phyloP scores from a whole-genome alignment of 345 rosid genomes.

The Euclidium syriacum region DNA sequence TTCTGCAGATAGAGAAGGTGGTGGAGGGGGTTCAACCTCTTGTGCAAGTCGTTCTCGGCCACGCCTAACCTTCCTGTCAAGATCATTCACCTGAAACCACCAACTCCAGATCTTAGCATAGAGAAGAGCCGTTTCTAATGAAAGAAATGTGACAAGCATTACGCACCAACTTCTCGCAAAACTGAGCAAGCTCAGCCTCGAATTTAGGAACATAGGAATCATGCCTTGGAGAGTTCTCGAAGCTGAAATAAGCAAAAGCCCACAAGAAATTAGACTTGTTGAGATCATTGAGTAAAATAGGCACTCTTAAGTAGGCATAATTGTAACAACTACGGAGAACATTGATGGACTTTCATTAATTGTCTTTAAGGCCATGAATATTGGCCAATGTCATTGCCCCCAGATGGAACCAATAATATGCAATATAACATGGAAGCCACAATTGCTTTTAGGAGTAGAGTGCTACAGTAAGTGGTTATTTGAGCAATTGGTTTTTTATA shows the following conservation, averaged over 20 bases:
- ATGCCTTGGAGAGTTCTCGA: slow-evolving; percentile 85
- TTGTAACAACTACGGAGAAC: neutral
- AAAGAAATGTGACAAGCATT: neutral
- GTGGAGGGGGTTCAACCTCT: slow-evolving; percentile 78
- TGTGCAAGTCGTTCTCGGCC: slow-evolving; percentile 96
- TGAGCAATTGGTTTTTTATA: neutral
- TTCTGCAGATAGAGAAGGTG: slow-evolving; percentile 65
- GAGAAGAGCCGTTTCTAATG: neutral
- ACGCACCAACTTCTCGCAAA: slow-evolving; percentile 91
- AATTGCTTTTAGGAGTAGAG: neutral
- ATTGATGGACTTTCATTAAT: too few relatives aligned
- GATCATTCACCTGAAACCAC: slow-evolving; percentile 70
- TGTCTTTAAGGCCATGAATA: too few relatives aligned
- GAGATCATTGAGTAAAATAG: neutral
- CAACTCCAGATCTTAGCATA: neutral
- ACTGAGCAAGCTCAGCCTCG: slow-evolving; percentile 88
- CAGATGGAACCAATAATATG: too few relatives aligned
- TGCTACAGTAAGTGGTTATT: neutral
- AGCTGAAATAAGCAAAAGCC: slow-evolving; percentile 46
- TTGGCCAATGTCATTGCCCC: too few relatives aligned
- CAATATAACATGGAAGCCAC: neutral
- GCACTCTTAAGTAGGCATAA: neutral
- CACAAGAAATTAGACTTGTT: neutral
- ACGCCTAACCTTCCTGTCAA: slow-evolving; percentile 95
- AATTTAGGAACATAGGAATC: slow-evolving; percentile 66